Percentiles rank a stretch among this genome's conserved stretches.
These are phyloP conservation scores for Pythium aquatile DNA, from an alignment of 352 stramenopile species.

Conservation along the genomic window DNA sequence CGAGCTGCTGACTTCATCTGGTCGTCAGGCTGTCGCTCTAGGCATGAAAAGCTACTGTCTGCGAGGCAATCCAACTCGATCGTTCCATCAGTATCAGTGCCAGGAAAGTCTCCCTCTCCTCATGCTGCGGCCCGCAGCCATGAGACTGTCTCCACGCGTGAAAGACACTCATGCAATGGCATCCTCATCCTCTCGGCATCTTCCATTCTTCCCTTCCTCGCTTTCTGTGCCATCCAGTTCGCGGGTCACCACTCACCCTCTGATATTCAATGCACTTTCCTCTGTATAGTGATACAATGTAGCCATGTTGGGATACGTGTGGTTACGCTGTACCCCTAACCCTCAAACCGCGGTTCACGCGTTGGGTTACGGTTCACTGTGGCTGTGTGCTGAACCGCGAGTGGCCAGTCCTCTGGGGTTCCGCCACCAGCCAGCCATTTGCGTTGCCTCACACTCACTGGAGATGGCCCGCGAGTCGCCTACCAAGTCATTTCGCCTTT, in stretches of 20 bases:
- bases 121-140: too few species aligned
- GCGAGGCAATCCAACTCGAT: too few species aligned
- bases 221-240: background rate
- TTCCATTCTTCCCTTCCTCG: background rate
- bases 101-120: too few species aligned
- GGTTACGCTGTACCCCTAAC: slow-evolving; percentile 21
- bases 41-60: too few species aligned
- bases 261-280: background rate
- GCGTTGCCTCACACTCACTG: slow-evolving; percentile 8
- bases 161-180: too few species aligned
- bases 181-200: background rate
- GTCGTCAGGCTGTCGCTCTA: too few species aligned
- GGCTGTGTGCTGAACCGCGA: slow-evolving; percentile 6
- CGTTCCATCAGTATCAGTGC: too few species aligned
- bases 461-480: slow-evolving; percentile 19
- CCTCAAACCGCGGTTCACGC: slow-evolving; percentile 21
- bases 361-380: background rate
- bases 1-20: background rate
- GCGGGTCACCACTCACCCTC: background rate
- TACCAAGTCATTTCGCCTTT: slow-evolving; percentile 84
- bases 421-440: slow-evolving; percentile 60
- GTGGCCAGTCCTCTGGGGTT: slow-evolving; percentile 19
- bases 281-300: background rate
- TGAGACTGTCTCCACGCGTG: too few species aligned
- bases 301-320: background rate